phyloP scores from a whole-genome alignment of 495 filamentous ascomycete genomes.

The Lophium mytilinum region DNA sequence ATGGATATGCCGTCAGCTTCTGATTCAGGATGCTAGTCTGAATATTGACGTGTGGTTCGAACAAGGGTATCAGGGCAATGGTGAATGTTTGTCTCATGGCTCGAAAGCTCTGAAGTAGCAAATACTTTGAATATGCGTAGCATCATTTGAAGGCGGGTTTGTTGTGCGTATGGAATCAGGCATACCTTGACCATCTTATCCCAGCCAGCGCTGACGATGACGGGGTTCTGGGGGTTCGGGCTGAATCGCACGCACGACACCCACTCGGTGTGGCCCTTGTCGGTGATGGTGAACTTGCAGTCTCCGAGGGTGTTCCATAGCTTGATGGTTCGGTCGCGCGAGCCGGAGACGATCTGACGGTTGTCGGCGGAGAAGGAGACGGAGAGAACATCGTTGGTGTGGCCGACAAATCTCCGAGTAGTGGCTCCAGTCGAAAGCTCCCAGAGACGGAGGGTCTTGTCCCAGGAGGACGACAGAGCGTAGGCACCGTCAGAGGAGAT shows the following conservation, averaged over 20 bases:
- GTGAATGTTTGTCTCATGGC: conserved; percentile 98
- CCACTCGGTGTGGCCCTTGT: conserved; percentile 99
- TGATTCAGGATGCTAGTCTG: background rate
- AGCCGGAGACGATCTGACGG: conserved; percentile 99
- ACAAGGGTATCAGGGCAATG: conserved; percentile 67
- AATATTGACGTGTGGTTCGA: background rate
- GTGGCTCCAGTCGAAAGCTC: conserved; percentile 94
- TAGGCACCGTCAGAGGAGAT: conserved; percentile 99
- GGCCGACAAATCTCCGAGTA: conserved; percentile 95
- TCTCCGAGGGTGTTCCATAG: conserved; percentile 99
- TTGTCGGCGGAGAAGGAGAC: conserved; percentile 99
- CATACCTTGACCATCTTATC: conserved; percentile 99
- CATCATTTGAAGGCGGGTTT: conserved; percentile 63
- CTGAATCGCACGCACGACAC: conserved; percentile 99
- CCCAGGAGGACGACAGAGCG: conserved; percentile 97
- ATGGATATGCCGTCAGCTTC: conserved; percentile 5
- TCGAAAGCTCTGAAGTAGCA: conserved; percentile 99
- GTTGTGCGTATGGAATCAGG: background rate
- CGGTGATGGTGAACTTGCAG: conserved; percentile 99
- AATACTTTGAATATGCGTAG: conserved; percentile 90
- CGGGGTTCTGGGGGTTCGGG: conserved; percentile 99
- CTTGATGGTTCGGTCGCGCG: conserved; percentile 97
- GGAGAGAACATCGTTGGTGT: conserved; percentile 99
- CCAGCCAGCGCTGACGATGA: conserved; percentile 98
- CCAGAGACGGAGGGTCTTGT: conserved; percentile 99